Evolutionary conservation across 1,139 yeast genomes (phyloP), one percentile per base, ranked within the genome.

Genomic region (Barnettozyma hawaiiensis): DNA sequence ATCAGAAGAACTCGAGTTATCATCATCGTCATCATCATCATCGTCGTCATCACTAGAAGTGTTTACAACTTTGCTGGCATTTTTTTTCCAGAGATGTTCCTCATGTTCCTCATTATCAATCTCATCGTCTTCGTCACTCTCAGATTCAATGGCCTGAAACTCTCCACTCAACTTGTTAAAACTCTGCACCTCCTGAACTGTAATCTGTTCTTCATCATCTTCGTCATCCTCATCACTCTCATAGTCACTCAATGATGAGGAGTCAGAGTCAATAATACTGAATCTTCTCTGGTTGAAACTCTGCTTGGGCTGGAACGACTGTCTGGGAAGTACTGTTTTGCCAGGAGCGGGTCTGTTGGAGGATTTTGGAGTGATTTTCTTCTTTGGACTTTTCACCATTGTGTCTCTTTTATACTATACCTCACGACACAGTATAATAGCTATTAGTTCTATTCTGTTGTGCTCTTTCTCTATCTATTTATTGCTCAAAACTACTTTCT

Each of bases 1-100:
- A 49, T 79, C 83, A 12, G 81, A 75, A 5, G 81, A 73, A 21
- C 63, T 67, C 16, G 63, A 68, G 19, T 63, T 66, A n/a, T 57
- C 64, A n/a, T 56, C 56, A 24, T 51, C 57, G 23, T 46, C 59
- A 14, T 63, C 62, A 32, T 63, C 65, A n/a, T 64, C 66, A 27
- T 64, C 69, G 20, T 63, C 65, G 12, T 64, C 66, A 27, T 64
- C 69, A 19, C 62, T 54, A 2, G 58, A 53, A 3, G 60, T 56
- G 27, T 56, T 56, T 2, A 56, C 60, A 12, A 56, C 60, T 38
- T 44, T 47, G 10, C 41, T 55, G 2, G 57, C 54, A 37, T 54
- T 57, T 24, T 42, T 60, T 44, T 56, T 55, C 58, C 55, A 58
- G 29, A 44, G 49, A 39, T 45, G 50, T 45, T 54, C 57, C 12